A percentile compares a stretch with the other conserved stretches of the same genome.
Conservation (phyloP, 257 asterid genomes). For the Forsythia viridissima region DNA sequence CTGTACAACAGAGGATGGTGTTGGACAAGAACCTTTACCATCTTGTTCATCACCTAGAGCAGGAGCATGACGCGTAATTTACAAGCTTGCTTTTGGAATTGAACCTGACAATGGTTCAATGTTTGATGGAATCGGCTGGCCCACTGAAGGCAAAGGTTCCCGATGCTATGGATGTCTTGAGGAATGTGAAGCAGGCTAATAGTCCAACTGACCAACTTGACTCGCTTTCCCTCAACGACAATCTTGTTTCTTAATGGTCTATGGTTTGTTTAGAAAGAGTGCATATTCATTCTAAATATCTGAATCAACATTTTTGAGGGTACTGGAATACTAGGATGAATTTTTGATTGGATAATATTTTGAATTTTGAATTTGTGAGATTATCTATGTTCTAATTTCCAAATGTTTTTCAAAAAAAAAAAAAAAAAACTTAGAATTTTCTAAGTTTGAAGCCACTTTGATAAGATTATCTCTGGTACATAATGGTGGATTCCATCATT, state of each 20-base stretch:
- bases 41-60: constrained; percentile 46
- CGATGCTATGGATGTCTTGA: constrained; percentile 45
- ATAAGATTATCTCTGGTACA: no score
- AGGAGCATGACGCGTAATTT: constrained; percentile 42
- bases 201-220: constrained; percentile 39
- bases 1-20: constrained; percentile 45
- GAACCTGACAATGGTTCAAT: constrained; percentile 44
- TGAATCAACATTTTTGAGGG: no score
- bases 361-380: no score
- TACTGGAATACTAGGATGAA: no score
- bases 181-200: constrained; percentile 34
- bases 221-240: constrained; percentile 37
- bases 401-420: no score
- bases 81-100: constrained; percentile 48
- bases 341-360: no score
- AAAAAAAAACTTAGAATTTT: no score
- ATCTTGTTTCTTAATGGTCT: constrained; percentile 18
- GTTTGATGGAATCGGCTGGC: constrained; percentile 45
- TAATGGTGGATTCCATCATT: no score
- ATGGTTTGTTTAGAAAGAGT: background rate
- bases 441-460: no score
- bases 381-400: no score
- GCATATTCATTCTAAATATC: background rate
- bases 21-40: constrained; percentile 45
- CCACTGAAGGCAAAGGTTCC: constrained; percentile 44